A percentile compares a stretch with the other conserved stretches of the same genome.
These are phyloP conservation scores for Shiraia sp. DNA, from an alignment of 2,329 filamentous ascomycete genomes.

Conservation along the genomic window DNA sequence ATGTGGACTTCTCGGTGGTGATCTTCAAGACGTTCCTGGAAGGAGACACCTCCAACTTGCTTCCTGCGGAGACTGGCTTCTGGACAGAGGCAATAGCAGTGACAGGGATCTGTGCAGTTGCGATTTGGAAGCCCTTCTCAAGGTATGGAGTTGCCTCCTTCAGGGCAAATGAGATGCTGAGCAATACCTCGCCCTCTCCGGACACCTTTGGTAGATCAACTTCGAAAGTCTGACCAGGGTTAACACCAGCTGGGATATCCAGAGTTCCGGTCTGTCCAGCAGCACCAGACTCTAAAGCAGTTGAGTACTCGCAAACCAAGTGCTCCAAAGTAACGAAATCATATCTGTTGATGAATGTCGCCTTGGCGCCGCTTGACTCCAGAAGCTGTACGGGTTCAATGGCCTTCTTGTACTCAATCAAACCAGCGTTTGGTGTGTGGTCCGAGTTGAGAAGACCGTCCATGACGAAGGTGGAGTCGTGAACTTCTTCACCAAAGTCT, in stretches of 20 bases:
- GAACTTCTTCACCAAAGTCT: constrained; percentile 48
- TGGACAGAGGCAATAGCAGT: constrained; percentile 11
- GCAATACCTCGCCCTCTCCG: constrained; percentile 15
- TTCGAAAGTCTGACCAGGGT: constrained; percentile 30
- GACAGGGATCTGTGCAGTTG: constrained; percentile 38
- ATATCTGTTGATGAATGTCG: constrained; percentile 37
- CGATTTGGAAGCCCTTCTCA: constrained; percentile 41
- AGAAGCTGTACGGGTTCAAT: constrained; percentile 48
- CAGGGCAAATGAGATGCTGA: constrained; percentile 37
- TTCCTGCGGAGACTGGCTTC: constrained; percentile 45
- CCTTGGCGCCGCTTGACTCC: constrained; percentile 22
- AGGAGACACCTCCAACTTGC: constrained; percentile 39
- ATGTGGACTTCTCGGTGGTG: constrained; percentile 40
- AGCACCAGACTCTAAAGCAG: constrained; percentile 9
- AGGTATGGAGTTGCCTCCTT: constrained; percentile 38
- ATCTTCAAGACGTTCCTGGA: constrained; percentile 28
- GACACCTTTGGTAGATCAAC: constrained; percentile 26
- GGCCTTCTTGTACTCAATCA: constrained; percentile 51
- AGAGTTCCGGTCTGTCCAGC: constrained; percentile 16
- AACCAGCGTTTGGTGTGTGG: constrained; percentile 46
- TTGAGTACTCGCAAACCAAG: constrained; percentile 25
- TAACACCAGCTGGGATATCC: constrained; percentile 29
- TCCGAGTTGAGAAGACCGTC: constrained; percentile 50
- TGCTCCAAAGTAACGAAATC: constrained; percentile 46
- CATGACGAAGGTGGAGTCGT: constrained; percentile 52